Evolutionary conservation across 345 rosid species (phyloP).

Genomic region (Syzygium grande): DNA sequence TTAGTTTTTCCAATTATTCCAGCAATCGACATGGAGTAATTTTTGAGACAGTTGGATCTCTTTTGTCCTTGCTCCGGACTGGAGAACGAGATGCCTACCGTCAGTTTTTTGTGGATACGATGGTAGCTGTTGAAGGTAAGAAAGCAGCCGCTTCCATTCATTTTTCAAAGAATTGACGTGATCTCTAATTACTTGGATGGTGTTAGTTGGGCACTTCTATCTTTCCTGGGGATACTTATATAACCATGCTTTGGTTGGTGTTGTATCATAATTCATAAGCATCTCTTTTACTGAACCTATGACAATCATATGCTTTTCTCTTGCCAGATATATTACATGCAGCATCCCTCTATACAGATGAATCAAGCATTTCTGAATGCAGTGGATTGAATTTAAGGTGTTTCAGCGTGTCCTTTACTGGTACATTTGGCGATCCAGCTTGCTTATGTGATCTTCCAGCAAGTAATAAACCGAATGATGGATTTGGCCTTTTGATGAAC

Average conservation of each 20-base stretch:
- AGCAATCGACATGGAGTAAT: slow-evolving; percentile 65
- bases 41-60: slow-evolving; percentile 78
- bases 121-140: slow-evolving; percentile 70
- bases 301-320: slow-evolving; percentile 13
- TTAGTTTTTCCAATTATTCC: slow-evolving; percentile 4
- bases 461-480: slow-evolving; percentile 48
- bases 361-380: slow-evolving; percentile 16
- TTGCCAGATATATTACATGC: slow-evolving; percentile 56
- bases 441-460: slow-evolving; percentile 61
- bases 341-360: slow-evolving; percentile 30
- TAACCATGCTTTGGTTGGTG: background rate
- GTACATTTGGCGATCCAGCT: slow-evolving; percentile 38
- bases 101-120: slow-evolving; percentile 61
- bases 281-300: background rate
- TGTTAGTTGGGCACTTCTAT: background rate
- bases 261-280: background rate
- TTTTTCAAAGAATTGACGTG: background rate
- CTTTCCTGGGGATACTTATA: background rate
- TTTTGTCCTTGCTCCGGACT: slow-evolving; percentile 75
- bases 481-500: slow-evolving; percentile 60
- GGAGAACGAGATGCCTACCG: slow-evolving; percentile 72
- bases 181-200: background rate
- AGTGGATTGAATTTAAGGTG: slow-evolving; percentile 40
- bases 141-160: background rate
- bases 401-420: slow-evolving; percentile 52